Conservation (phyloP, 108 stramenopile genomes). For the Nitzschia sp. region DNA sequence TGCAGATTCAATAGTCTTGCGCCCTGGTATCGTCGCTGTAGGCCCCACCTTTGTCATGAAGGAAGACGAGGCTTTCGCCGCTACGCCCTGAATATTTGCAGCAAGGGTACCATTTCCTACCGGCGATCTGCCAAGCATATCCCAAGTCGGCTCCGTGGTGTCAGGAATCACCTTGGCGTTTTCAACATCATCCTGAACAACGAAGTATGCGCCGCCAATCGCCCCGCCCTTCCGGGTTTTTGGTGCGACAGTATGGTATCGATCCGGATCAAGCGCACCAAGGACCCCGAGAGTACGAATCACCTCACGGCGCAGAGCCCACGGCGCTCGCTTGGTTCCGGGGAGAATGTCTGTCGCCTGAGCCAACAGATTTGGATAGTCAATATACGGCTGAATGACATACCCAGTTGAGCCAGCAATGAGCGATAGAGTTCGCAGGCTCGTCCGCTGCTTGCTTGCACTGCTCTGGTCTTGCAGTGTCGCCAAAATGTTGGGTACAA, state of each 20-base stretch:
- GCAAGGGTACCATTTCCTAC: background rate
- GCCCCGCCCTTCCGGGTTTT: constrained; percentile 81
- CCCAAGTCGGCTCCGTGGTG: constrained; percentile 1
- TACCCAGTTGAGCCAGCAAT: constrained; percentile 91
- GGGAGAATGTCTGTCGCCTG: constrained; percentile 80
- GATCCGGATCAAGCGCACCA: constrained; percentile 95
- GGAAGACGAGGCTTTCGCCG: constrained; percentile 10
- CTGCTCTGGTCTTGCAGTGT: constrained; percentile 91
- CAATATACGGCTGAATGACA: constrained; percentile 92
- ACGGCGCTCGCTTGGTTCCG: constrained; percentile 78
- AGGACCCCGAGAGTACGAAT: constrained; percentile 92
- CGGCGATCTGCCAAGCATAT: constrained; percentile 12
- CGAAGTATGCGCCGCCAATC: constrained; percentile 81
- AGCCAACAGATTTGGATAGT: constrained; percentile 87
- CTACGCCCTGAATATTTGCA: background rate
- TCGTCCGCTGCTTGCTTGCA: constrained; percentile 83
- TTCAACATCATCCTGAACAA: constrained; percentile 32
- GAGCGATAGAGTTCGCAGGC: constrained; percentile 89
- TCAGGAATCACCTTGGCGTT: constrained; percentile 1
- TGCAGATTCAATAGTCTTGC: constrained; percentile 1
- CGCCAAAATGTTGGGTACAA: constrained; percentile 87
- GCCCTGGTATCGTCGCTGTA: background rate
- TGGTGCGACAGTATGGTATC: constrained; percentile 57
- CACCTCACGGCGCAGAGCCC: constrained; percentile 91
- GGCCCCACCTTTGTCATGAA: background rate